These are phyloP conservation scores for Kwoniella dejecticola DNA, from an alignment of 768 basidiomycete species.

Conservation along the genomic window DNA sequence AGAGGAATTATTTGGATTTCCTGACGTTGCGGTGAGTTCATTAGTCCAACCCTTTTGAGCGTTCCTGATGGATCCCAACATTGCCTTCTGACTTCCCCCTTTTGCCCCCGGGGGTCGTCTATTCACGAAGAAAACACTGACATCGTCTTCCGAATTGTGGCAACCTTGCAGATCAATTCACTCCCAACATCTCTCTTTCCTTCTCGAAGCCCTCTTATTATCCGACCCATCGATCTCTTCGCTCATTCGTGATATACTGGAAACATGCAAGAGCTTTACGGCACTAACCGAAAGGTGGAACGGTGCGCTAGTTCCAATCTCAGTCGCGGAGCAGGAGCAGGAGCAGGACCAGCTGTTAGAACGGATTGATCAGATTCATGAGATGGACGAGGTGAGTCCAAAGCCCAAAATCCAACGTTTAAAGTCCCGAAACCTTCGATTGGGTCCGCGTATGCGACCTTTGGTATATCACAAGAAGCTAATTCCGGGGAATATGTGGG, in stretches of 20 bases:
- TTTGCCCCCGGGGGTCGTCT: too few species aligned
- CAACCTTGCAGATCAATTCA: constrained; percentile 67
- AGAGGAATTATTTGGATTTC: constrained; percentile 68
- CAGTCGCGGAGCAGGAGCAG: constrained; percentile 67
- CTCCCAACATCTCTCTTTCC: constrained; percentile 73
- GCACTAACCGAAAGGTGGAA: constrained; percentile 89
- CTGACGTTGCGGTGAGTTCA: constrained; percentile 63
- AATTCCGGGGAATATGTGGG: too few species aligned
- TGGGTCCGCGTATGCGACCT: too few species aligned
- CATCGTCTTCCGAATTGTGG: not conserved
- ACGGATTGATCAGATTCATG: constrained; percentile 68
- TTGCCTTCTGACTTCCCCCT: too few species aligned
- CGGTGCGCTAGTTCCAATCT: constrained; percentile 76
- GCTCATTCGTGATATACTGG: constrained; percentile 71
- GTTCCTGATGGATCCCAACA: not conserved
- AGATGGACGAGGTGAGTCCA: constrained; percentile 76
- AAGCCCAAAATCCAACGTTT: too few species aligned
- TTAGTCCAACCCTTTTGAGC: too few species aligned
- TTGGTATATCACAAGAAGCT: too few species aligned
- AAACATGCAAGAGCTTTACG: constrained; percentile 82
- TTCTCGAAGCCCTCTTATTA: constrained; percentile 77
- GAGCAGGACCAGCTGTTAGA: constrained; percentile 67
- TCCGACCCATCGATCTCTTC: constrained; percentile 66
- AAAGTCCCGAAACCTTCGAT: too few species aligned
- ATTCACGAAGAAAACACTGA: not conserved